Percentiles rank a stretch among this genome's conserved stretches.
Conservation (phyloP, 202 grass and related monocot genomes). For the Saccharum hybrid region DNA sequence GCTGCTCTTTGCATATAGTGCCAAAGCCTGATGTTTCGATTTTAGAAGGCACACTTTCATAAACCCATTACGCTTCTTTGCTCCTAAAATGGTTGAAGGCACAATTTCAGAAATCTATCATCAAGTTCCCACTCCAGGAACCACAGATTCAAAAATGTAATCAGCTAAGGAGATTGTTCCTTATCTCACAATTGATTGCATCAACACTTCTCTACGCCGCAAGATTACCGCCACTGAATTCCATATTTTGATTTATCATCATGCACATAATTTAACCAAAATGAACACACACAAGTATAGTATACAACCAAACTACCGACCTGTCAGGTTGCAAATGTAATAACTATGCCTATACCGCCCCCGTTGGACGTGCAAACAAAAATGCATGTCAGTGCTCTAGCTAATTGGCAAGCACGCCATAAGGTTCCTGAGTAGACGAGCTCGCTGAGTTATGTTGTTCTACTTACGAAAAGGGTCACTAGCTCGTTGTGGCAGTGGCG, state of each 20-base stretch:
- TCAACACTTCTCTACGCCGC: not conserved
- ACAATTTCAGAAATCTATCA: not conserved
- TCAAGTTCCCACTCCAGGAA: too few relatives aligned
- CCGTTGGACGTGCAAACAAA: not conserved
- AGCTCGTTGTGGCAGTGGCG: slow-evolving; percentile 79
- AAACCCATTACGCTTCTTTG: not conserved
- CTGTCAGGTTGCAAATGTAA: not conserved
- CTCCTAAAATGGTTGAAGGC: not conserved
- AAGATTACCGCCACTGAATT: not conserved
- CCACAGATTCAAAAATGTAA: too few relatives aligned
- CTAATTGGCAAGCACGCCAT: not conserved
- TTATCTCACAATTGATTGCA: not conserved
- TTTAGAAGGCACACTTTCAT: not conserved
- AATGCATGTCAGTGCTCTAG: not conserved
- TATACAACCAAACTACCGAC: not conserved
- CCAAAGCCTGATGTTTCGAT: not conserved
- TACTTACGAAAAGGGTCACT: not conserved
- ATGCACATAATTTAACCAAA: slow-evolving; percentile 3
- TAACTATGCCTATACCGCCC: not conserved
- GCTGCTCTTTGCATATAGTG: not conserved
- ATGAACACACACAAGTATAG: not conserved
- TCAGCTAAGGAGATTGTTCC: not conserved
- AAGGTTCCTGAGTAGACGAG: not conserved
- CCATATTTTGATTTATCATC: not conserved
- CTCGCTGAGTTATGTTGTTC: too few relatives aligned